A percentile compares a stretch with the other conserved stretches of the same genome.
Evolutionary conservation across 768 basidiomycete genomes (phyloP).

Genomic region (Cytidiella melzeri): DNA sequence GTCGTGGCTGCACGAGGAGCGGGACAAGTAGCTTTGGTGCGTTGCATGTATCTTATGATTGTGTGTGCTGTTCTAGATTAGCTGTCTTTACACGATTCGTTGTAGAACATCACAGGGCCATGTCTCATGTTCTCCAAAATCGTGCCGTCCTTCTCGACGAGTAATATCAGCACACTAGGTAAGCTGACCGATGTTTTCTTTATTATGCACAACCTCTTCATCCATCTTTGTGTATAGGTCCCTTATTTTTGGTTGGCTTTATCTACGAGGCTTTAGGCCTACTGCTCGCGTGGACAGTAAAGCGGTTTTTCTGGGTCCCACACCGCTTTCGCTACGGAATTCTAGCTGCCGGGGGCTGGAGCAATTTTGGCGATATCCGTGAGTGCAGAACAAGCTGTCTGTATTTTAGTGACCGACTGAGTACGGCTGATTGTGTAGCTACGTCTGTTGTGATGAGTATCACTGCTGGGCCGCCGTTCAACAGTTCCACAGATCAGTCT

Average conservation of each 20-base stretch:
- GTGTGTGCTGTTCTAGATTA: no score
- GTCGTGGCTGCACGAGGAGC: constrained; percentile 50
- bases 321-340: constrained; percentile 71
- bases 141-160: constrained; percentile 53
- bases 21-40: constrained; percentile 55
- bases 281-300: constrained; percentile 45
- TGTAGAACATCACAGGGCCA: constrained; percentile 51
- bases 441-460: constrained; percentile 61
- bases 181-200: constrained; percentile 9
- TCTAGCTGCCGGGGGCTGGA: constrained; percentile 62
- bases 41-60: constrained; percentile 2
- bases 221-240: no score
- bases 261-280: constrained; percentile 55
- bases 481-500: constrained; percentile 47
- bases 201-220: no score
- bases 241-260: constrained; percentile 54
- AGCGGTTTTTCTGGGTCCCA: constrained; percentile 69
- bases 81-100: no score
- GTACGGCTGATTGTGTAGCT: constrained; percentile 33
- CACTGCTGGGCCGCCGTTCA: constrained; percentile 56
- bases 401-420: neutral
- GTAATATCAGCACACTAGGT: constrained; percentile 54
- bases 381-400: constrained; percentile 26
- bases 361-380: constrained; percentile 70
- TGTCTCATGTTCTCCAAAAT: constrained; percentile 69